Evolutionary conservation across 768 basidiomycete species (phyloP).

Genomic region (Suillus ampliporus): DNA sequence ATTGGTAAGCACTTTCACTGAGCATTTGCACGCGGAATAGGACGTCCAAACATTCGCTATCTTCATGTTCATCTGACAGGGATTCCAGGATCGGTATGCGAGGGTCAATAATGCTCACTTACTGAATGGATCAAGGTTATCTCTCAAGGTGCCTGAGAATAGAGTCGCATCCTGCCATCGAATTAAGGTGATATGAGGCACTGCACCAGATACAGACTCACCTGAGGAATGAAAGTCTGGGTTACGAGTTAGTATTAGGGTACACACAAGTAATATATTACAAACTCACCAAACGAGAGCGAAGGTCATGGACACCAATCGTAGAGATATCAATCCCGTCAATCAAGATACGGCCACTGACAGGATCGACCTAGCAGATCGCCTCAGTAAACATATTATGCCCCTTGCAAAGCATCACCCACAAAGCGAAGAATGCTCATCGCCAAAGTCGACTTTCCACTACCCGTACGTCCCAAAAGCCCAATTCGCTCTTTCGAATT

Average conservation of each 20-base stretch:
- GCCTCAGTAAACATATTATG: neutral
- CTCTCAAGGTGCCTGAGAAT: conserved; percentile 80
- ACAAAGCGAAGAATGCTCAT: conserved; percentile 88
- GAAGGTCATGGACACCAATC: conserved; percentile 84
- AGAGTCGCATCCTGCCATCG: conserved; percentile 63
- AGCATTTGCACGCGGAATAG: conserved; percentile 84
- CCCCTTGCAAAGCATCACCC: conserved; percentile 30
- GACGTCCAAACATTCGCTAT: conserved; percentile 80
- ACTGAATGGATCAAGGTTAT: conserved; percentile 79
- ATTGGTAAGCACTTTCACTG: conserved; percentile 50
- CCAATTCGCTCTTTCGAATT: conserved; percentile 78
- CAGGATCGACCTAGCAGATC: conserved; percentile 67
- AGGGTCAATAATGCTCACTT: conserved; percentile 10
- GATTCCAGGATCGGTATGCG: neutral
- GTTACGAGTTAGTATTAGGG: conserved; percentile 10
- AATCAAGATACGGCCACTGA: conserved; percentile 74
- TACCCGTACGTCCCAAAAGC: conserved; percentile 81
- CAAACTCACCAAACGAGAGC: conserved; percentile 70
- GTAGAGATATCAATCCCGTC: conserved; percentile 89
- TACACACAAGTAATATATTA: conserved; percentile 5
- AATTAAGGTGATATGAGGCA: conserved; percentile 3
- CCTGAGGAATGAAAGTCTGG: conserved; percentile 79
- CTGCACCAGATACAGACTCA: conserved; percentile 10
- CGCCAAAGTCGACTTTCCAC: conserved; percentile 83
- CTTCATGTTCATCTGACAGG: conserved; percentile 69